phyloP scores from a whole-genome alignment of 495 filamentous ascomycete genomes.

The Elasticomyces elasticus region DNA sequence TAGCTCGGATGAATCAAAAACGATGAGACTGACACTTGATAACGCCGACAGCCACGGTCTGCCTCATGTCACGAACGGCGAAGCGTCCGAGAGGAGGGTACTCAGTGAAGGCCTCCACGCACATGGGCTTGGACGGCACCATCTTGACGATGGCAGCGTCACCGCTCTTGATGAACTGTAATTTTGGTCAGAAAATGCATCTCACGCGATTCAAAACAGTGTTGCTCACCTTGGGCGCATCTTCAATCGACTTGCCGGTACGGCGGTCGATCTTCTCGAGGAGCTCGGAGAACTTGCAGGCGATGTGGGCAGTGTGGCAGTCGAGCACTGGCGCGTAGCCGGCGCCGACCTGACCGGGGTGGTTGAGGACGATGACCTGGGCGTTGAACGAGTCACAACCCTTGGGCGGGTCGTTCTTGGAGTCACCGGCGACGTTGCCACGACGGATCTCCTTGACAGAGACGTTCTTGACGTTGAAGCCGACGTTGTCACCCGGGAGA shows the following conservation, averaged over 20 bases:
- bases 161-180: constrained; percentile 80
- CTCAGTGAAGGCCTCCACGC: constrained; percentile 98
- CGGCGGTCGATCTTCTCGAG: constrained; percentile 99
- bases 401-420: constrained; percentile 96
- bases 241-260: constrained; percentile 95
- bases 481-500: constrained; percentile 98
- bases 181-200: too few species aligned
- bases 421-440: constrained; percentile 99
- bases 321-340: constrained; percentile 98
- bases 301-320: constrained; percentile 99
- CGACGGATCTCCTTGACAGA: constrained; percentile 99
- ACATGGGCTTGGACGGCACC: constrained; percentile 99
- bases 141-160: constrained; percentile 99
- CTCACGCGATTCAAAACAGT: too few species aligned
- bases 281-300: constrained; percentile 99
- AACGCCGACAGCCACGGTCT: constrained; percentile 96
- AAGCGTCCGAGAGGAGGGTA: constrained; percentile 97
- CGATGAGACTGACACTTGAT: too few species aligned
- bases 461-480: constrained; percentile 99
- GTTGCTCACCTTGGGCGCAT: constrained; percentile 81
- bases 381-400: constrained; percentile 91
- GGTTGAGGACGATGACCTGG: constrained; percentile 99
- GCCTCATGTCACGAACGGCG: constrained; percentile 28
- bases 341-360: constrained; percentile 97
- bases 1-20: too few species aligned